These are phyloP conservation scores for Blastobotrys capitulatus DNA, from an alignment of 1,139 yeast genomes.

Conservation along the genomic window DNA sequence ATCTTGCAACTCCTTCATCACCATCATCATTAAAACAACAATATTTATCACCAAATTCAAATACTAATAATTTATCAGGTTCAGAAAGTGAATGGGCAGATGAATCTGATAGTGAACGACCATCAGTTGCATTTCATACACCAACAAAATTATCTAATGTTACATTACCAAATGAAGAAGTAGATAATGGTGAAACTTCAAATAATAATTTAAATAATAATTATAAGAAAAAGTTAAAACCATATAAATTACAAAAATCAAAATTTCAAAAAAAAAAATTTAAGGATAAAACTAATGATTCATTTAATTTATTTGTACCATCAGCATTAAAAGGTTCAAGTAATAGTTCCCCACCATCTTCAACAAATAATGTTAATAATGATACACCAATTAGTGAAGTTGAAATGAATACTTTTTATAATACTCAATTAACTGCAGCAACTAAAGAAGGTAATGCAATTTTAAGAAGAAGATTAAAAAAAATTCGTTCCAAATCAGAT, in stretches of 20 bases:
- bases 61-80: not conserved
- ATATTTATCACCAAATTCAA: not conserved
- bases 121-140: slow-evolving; percentile 9
- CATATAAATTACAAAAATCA: slow-evolving; percentile 6
- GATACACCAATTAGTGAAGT: not conserved
- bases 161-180: not conserved
- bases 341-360: not conserved
- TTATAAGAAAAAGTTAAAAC: not conserved
- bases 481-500: slow-evolving; percentile 22
- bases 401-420: not conserved
- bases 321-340: slow-evolving; percentile 2
- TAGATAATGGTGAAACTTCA: not conserved
- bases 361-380: not conserved
- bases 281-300: slow-evolving; percentile 8
- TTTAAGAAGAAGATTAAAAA: slow-evolving; percentile 14
- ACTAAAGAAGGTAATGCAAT: slow-evolving; percentile 6
- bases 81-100: slow-evolving; percentile 17
- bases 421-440: not conserved
- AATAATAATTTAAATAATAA: not conserved
- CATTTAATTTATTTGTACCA: slow-evolving; percentile 8
- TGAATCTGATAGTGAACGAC: slow-evolving; percentile 13
- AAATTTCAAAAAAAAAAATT: not conserved
- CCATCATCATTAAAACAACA: not conserved
- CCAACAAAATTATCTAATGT: slow-evolving; percentile 10
- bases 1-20: not conserved